These are phyloP conservation scores for Whalleya microplaca DNA, from an alignment of 2,329 filamentous ascomycete genomes.

Conservation along the genomic window DNA sequence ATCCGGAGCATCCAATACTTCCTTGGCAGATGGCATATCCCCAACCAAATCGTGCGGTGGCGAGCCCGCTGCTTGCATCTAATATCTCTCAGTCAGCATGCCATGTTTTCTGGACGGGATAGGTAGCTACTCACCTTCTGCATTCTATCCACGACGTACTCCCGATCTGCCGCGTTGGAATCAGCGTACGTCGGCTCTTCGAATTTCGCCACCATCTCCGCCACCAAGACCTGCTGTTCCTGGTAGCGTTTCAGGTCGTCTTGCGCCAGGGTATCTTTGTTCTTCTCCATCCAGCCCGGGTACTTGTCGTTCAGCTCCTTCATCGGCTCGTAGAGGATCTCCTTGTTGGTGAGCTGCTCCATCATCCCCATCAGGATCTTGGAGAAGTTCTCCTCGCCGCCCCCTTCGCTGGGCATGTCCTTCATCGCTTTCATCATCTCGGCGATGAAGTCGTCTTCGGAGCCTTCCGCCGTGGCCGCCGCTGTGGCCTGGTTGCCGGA, in stretches of 20 bases:
- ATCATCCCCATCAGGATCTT: conserved; percentile 98
- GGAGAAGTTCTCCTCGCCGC: conserved; percentile 81
- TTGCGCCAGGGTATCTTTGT: conserved; percentile 64
- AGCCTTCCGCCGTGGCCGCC: conserved; percentile 67
- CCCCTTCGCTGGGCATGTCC: conserved; percentile 57
- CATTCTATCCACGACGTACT: conserved; percentile 97
- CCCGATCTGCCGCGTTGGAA: conserved; percentile 76
- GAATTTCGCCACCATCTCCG: conserved; percentile 87
- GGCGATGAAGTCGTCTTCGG: conserved; percentile 80
- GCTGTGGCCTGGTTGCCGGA: conserved; percentile 86
- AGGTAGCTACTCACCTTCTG: conserved; percentile 71
- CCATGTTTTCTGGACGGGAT: not conserved
- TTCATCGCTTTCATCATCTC: conserved; percentile 92
- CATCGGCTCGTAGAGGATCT: conserved; percentile 98
- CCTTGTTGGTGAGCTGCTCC: conserved; percentile 98
- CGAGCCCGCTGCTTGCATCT: conserved; percentile 97
- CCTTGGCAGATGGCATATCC: conserved; percentile 83
- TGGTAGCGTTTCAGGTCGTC: conserved; percentile 82
- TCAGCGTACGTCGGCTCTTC: conserved; percentile 82
- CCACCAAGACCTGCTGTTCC: conserved; percentile 77
- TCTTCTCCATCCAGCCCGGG: conserved; percentile 83
- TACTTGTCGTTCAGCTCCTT: conserved; percentile 95
- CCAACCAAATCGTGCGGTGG: conserved; percentile 90
- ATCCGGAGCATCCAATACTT: conserved; percentile 64
- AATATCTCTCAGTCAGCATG: conserved; percentile 23